Evolutionary conservation across 805 yeast genomes (phyloP), one percentile per base, ranked within the genome.

Genomic region (Kuraishia cidri): DNA sequence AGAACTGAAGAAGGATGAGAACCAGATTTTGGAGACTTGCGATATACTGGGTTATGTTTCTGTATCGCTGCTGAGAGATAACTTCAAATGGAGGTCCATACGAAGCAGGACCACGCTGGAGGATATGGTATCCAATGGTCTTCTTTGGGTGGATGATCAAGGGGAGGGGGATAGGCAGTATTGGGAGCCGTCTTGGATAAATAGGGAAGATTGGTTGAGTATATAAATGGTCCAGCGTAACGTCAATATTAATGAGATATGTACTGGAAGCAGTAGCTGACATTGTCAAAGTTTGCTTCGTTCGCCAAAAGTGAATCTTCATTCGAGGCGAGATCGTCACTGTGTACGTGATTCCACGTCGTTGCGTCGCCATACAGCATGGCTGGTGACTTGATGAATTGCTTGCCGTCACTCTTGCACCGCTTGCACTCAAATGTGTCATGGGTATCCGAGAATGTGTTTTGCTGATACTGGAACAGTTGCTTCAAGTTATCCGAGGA

Each of bases 281-380:
- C 75, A 30, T 83, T 86, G 24, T 74, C 67, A 43, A 69, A 70
- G 14, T 71, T 67, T 13, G 67, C 59, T 52, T 92, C 98, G 46
- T 82, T 86, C 41, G 74, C 69, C 38, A 92, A 60, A 32, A 92
- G 59, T 38, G 73, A 69, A 50, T 92, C 98, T 45, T 86, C 83
- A 14, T 88, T 83, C 21, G 60, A 57, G 18, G 54, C 60, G 47
- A 92, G 61, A 2, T 70, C 74, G 3, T 62, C 69, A 38, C 70
- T 83, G 38, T 78, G 71, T 36, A 84, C 65, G 59, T 92, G 98
- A 52, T 92, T 90, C 98, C 98, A 90, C 0, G 97, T 79, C 0
- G 97, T 92, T 0, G 97, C 84, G 56, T 92, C 98, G 41, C 98
- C 98, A 51, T 92, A 92, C 22, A 92, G 60, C 95, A 92, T 88